A percentile compares a stretch with the other conserved stretches of the same genome.
Evolutionary conservation across 1,284 basidiomycete species (phyloP).

Genomic region (Apiotrichum gamsii): DNA sequence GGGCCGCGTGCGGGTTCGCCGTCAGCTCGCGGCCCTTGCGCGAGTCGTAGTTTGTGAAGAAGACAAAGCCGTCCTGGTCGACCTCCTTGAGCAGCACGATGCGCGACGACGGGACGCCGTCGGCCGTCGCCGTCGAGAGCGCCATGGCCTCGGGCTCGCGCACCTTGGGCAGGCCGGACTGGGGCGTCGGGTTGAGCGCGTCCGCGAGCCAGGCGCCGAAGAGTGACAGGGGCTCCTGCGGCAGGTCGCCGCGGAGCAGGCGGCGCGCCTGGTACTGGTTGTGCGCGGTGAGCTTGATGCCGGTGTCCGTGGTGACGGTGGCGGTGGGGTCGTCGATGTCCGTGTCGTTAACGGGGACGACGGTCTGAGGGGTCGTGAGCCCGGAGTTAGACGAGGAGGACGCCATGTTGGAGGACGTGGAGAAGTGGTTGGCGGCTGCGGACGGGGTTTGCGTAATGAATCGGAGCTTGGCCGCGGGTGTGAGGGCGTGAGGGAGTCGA

Average conservation of each 20-base stretch:
- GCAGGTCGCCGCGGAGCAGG: slow-evolving; percentile 57
- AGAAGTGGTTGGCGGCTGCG: too few species aligned
- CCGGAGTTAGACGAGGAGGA: too few species aligned
- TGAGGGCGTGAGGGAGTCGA: too few species aligned
- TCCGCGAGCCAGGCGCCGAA: slow-evolving; percentile 78
- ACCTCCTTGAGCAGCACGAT: slow-evolving; percentile 88
- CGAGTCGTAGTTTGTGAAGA: slow-evolving; percentile 93
- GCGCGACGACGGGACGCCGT: slow-evolving; percentile 74
- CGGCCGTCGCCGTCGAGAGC: slow-evolving; percentile 66
- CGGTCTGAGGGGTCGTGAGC: too few species aligned
- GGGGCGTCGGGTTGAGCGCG: slow-evolving; percentile 48
- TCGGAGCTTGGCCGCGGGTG: too few species aligned
- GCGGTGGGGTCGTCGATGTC: slow-evolving; percentile 39
- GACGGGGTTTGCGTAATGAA: too few species aligned
- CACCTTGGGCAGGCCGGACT: slow-evolving; percentile 46
- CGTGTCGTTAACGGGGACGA: slow-evolving; percentile 16
- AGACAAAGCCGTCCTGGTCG: slow-evolving; percentile 79
- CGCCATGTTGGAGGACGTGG: too few species aligned
- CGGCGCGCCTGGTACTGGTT: slow-evolving; percentile 66
- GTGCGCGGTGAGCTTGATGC: slow-evolving; percentile 50
- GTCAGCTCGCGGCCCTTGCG: slow-evolving; percentile 78
- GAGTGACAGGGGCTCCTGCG: slow-evolving; percentile 66
- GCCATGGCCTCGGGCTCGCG: slow-evolving; percentile 82
- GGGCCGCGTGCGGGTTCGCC: slow-evolving; percentile 68
- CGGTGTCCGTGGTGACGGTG: slow-evolving; percentile 33